Evolutionary conservation across 192 early-diverging fungal species (phyloP).

Genomic region (Thamnidium elegans): DNA sequence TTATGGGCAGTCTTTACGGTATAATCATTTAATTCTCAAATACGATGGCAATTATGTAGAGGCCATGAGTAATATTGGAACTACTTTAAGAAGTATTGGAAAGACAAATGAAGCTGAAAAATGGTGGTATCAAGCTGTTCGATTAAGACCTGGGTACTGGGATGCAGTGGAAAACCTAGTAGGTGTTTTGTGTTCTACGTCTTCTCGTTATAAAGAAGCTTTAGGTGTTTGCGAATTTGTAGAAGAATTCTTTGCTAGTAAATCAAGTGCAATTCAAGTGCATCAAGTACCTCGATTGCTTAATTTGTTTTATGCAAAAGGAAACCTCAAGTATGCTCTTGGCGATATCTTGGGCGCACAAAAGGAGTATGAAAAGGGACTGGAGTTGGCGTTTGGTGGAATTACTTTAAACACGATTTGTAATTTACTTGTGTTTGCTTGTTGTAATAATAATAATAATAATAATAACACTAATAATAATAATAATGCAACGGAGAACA

Average conservation of each 20-base stretch:
- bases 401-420: constrained; percentile 42
- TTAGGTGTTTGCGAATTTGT: constrained; percentile 79
- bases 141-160: constrained; percentile 86
- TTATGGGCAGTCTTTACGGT: constrained; percentile 67
- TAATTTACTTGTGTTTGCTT: constrained; percentile 42
- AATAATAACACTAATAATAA: constrained; percentile 26
- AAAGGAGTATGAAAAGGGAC: constrained; percentile 78
- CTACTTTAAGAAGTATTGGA: constrained; percentile 79
- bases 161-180: constrained; percentile 89
- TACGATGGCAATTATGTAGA: constrained; percentile 86
- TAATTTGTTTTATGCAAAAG: constrained; percentile 85
- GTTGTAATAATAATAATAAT: constrained; percentile 26
- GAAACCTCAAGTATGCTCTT: constrained; percentile 77
- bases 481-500: background rate
- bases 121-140: constrained; percentile 83
- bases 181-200: constrained; percentile 66
- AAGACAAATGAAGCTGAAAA: constrained; percentile 69
- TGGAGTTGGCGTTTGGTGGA: constrained; percentile 69
- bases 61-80: constrained; percentile 89
- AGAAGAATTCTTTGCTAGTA: constrained; percentile 55
- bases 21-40: constrained; percentile 79
- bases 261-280: constrained; percentile 41
- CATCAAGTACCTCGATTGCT: constrained; percentile 71
- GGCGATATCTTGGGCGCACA: constrained; percentile 69
- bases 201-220: constrained; percentile 67